Evolutionary conservation across 1,284 basidiomycete genomes (phyloP).

Genomic region (Sporisorium iseilematis-ciliati): DNA sequence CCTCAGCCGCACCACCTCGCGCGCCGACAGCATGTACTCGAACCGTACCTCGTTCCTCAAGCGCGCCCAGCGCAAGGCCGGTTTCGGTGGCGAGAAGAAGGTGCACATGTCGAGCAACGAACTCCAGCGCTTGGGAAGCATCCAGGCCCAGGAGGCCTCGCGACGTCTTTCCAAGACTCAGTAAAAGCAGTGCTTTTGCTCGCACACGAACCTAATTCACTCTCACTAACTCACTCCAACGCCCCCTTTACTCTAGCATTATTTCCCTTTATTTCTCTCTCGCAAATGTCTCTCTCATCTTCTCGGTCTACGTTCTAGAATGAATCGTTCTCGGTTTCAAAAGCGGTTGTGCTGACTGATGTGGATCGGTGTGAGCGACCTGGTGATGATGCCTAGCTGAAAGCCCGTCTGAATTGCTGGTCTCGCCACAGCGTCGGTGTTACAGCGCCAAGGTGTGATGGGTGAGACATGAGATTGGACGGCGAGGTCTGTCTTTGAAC

Average conservation of each 20-base stretch:
- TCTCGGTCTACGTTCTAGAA: slow-evolving; percentile 3
- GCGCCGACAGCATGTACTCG: slow-evolving; percentile 92
- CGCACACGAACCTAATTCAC: too few species aligned
- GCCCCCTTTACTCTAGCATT: slow-evolving; percentile 5
- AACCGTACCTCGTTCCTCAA: slow-evolving; percentile 91
- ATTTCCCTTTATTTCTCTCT: neutral
- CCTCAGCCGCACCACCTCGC: slow-evolving; percentile 86
- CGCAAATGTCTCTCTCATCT: neutral
- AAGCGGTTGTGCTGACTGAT: neutral
- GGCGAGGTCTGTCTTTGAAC: too few species aligned
- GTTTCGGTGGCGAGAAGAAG: slow-evolving; percentile 79
- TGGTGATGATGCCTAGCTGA: neutral
- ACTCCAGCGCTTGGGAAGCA: slow-evolving; percentile 83
- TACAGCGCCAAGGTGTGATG: too few species aligned
- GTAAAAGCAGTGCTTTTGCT: slow-evolving; percentile 27
- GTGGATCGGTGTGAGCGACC: neutral
- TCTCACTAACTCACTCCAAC: neutral
- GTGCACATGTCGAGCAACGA: slow-evolving; percentile 79
- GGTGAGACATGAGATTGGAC: too few species aligned
- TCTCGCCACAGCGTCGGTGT: too few species aligned
- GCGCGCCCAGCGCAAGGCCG: slow-evolving; percentile 84
- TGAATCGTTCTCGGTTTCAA: slow-evolving; percentile 1
- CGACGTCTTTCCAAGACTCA: slow-evolving; percentile 77
- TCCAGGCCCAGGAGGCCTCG: slow-evolving; percentile 83
- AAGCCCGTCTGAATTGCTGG: too few species aligned